A percentile compares a stretch with the other conserved stretches of the same genome.
These are phyloP conservation scores for Nakaseomyces nivariensis DNA, from an alignment of 1,139 yeast genomes.

Conservation along the genomic window DNA sequence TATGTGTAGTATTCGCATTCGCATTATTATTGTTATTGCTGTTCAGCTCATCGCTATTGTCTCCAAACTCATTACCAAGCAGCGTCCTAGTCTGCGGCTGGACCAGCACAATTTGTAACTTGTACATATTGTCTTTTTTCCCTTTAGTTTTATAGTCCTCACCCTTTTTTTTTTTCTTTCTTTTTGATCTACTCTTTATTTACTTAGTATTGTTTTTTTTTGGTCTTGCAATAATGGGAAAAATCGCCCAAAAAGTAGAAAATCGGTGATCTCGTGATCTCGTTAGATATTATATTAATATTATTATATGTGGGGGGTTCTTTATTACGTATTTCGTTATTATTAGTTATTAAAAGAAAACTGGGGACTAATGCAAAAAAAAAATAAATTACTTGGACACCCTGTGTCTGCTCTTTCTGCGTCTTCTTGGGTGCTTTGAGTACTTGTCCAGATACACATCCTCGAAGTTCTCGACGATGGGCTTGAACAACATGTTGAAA, in stretches of 20 bases:
- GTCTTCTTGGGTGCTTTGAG: not conserved
- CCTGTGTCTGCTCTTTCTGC: not conserved
- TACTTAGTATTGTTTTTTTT: not conserved
- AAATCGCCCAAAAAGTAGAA: too few relatives aligned
- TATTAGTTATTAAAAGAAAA: not conserved
- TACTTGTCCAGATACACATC: conserved; percentile 1
- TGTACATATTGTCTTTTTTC: not conserved
- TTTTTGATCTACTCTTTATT: not conserved
- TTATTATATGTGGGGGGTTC: too few relatives aligned
- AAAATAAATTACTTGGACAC: not conserved
- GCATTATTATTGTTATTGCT: not conserved
- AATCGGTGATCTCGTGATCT: not conserved
- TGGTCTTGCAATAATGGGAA: not conserved
- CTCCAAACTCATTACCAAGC: not conserved
- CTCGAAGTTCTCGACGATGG: conserved; percentile 1
- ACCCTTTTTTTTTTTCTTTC: not conserved
- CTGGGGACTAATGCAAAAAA: too few relatives aligned
- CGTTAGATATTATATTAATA: not conserved
- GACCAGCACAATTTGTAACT: not conserved
- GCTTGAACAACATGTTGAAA: conserved; percentile 2
- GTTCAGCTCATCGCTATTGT: not conserved
- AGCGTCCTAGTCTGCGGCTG: not conserved
- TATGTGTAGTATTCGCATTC: not conserved
- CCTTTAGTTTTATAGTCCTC: not conserved
- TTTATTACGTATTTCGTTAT: not conserved